Evolutionary conservation across 2,329 filamentous ascomycete species (phyloP).

Genomic region (Lojkania enalia): DNA sequence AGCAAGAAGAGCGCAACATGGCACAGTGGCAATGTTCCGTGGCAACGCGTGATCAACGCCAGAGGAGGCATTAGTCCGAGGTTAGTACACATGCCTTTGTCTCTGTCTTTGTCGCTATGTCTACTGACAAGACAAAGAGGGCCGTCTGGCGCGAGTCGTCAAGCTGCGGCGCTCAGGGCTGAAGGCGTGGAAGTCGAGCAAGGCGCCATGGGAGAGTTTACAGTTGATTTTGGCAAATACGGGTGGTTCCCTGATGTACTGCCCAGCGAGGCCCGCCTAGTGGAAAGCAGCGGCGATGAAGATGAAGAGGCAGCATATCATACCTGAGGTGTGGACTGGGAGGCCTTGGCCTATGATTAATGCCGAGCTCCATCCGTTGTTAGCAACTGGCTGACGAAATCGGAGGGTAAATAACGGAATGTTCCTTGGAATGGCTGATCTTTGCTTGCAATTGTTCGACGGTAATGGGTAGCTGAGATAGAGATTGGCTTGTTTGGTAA

Average conservation of each 20-base stretch:
- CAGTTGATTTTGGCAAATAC: conserved; percentile 50
- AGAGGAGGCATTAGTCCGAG: conserved; percentile 85
- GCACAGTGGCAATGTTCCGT: conserved; percentile 80
- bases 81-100: conserved; percentile 51
- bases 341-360: background rate
- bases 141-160: conserved; percentile 50
- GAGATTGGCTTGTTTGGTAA: conserved; percentile 22
- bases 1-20: conserved; percentile 55
- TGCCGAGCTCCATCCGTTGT: conserved; percentile 7
- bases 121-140: conserved; percentile 43
- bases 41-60: conserved; percentile 90
- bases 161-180: conserved; percentile 50
- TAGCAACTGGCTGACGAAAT: conserved; percentile 19
- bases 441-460: conserved; percentile 15
- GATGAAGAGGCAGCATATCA: conserved; percentile 39
- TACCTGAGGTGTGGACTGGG: conserved; percentile 24
- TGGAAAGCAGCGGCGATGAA: conserved; percentile 39
- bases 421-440: conserved; percentile 15
- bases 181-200: conserved; percentile 54
- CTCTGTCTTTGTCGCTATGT: conserved; percentile 17
- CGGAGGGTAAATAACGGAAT: background rate
- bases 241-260: conserved; percentile 58
- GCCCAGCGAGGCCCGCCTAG: conserved; percentile 50
- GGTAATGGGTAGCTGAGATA: conserved; percentile 17
- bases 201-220: conserved; percentile 52